Evolutionary conservation across 2,329 filamentous ascomycete genomes (phyloP), one percentile per base, ranked within the genome.

Genomic region (Passalora sequoiae): DNA sequence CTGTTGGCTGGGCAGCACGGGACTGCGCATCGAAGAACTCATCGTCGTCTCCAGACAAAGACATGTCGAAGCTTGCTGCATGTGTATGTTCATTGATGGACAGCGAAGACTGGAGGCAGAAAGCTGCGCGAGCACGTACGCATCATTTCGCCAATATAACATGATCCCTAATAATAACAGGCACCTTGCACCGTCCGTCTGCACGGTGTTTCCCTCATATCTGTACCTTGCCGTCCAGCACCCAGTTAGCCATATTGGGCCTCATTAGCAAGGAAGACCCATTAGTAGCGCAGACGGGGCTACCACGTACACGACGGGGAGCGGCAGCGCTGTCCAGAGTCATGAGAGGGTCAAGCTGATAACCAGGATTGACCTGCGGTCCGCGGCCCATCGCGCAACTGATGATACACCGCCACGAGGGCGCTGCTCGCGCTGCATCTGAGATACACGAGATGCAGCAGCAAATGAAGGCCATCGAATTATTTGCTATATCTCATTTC

Each of bases 211-310:
- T 19, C 15, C 30, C 20, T 33, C 30, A 33, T 33, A 36, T 20
- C 24, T 36, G 33, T 24, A 36, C 33, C 33, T 36, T 22, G 33
- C 33, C 4, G 19, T n/a, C 33, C 33, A 22, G 33, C 33, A 3
- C 33, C 8, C 19, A 36, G 19, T 36, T 36, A 24, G 13, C 33
- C 12, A 20, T 10, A 17, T 20, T 3, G 19, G 33, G 1, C 10
- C 17, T 21, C 33, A 21, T 20, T 20, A 36, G 33, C 33, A 20
- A 19, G 33, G 33, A 16, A 4, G 13, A 36, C 21, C n/a, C 16
- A 15, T 16, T 21, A 36, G 33, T 21, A 10, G 33, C 35, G n/a
- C 6, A n/a, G 35, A 19, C 32, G 5, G 8, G 31, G 32, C 8
- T 16, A 31, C 28, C 28, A 30, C 6, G 28, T 15, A n/a, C 10